A percentile compares a stretch with the other conserved stretches of the same genome.
These are phyloP conservation scores for Neonothopanus nambi DNA, from an alignment of 1,284 basidiomycete species.

Conservation along the genomic window DNA sequence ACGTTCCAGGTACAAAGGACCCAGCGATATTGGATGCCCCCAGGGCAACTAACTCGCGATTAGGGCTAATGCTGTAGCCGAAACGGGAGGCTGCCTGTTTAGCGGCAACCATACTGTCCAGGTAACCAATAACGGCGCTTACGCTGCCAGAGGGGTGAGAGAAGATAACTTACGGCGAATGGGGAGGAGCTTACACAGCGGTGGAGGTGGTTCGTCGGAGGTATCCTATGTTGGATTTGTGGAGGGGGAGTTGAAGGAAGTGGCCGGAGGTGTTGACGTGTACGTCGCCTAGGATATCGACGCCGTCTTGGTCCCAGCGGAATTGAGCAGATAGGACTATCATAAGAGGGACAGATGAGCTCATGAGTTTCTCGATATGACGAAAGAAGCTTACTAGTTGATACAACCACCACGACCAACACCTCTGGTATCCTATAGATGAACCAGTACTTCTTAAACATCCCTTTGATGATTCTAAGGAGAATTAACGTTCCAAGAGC, in stretches of 20 bases:
- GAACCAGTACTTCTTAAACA: conserved; percentile 58
- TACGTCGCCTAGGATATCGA: conserved; percentile 81
- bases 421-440: conserved; percentile 87
- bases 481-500: conserved; percentile 67
- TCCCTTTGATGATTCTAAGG: conserved; percentile 53
- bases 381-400: conserved; percentile 62
- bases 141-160: conserved; percentile 42
- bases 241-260: conserved; percentile 70
- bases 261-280: conserved; percentile 59
- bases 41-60: conserved; percentile 89
- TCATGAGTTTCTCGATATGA: not conserved
- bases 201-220: conserved; percentile 76
- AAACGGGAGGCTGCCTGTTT: conserved; percentile 86
- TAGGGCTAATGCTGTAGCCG: conserved; percentile 87
- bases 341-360: conserved; percentile 4
- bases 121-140: conserved; percentile 73
- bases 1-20: conserved; percentile 81
- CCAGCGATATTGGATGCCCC: conserved; percentile 79
- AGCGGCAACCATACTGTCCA: conserved; percentile 84
- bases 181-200: conserved; percentile 57
- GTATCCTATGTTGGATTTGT: conserved; percentile 57
- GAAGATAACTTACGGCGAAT: conserved; percentile 12
- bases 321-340: conserved; percentile 73
- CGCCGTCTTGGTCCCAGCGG: conserved; percentile 75
- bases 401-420: conserved; percentile 64